These are phyloP conservation scores for Metschnikowia proteae DNA, from an alignment of 805 yeast species.

Conservation along the genomic window DNA sequence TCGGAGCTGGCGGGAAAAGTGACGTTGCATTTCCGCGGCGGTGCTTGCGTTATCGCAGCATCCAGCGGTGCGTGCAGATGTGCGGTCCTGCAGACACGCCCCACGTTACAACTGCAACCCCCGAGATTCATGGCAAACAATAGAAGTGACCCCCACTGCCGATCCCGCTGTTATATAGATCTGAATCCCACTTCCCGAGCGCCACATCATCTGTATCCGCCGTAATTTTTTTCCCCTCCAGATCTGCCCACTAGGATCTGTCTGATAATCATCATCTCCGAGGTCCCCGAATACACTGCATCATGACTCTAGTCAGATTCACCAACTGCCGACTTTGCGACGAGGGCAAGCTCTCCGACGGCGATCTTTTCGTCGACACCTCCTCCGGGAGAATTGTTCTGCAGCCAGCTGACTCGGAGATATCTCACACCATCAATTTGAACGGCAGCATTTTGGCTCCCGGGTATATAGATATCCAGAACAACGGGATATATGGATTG, in stretches of 20 bases:
- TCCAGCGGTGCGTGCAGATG: neutral
- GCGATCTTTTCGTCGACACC: constrained; percentile 44
- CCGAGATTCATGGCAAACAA: neutral
- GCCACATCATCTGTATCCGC: too few species aligned
- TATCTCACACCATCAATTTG: constrained; percentile 37
- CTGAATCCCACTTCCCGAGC: neutral
- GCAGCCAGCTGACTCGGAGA: constrained; percentile 16
- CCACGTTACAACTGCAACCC: constrained; percentile 11
- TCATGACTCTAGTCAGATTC: constrained; percentile 24
- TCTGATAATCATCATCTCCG: neutral
- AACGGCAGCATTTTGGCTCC: constrained; percentile 49
- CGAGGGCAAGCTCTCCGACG: constrained; percentile 32
- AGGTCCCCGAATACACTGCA: neutral
- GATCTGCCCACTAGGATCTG: neutral
- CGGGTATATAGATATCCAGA: constrained; percentile 55
- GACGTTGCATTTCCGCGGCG: constrained; percentile 14
- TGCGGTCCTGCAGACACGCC: neutral
- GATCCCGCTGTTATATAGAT: neutral
- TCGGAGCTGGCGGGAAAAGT: constrained; percentile 1
- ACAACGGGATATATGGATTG: constrained; percentile 55
- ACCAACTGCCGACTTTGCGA: constrained; percentile 44
- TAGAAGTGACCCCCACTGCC: neutral
- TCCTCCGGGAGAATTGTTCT: constrained; percentile 39
- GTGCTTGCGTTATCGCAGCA: neutral
- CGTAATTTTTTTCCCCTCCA: neutral